phyloP scores from a whole-genome alignment of 2,329 filamentous ascomycete species.

The Cadophora sp. region DNA sequence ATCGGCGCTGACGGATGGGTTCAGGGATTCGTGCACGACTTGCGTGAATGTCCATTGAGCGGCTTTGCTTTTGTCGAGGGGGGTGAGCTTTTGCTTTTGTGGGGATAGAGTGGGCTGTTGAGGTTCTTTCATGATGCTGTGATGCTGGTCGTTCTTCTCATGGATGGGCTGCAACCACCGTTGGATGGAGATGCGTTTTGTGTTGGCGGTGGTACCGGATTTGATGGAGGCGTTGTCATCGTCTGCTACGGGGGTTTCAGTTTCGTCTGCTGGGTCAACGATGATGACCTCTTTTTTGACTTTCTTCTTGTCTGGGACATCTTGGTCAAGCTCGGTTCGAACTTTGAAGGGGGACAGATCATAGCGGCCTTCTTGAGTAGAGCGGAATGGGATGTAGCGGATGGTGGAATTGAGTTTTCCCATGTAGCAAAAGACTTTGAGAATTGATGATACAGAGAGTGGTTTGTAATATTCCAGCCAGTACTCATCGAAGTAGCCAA shows the following conservation, averaged over 20 bases:
- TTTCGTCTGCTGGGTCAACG: constrained; percentile 62
- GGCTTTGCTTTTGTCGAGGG: constrained; percentile 78
- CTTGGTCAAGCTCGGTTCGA: constrained; percentile 67
- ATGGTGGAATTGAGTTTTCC: constrained; percentile 85
- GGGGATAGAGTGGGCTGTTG: constrained; percentile 36
- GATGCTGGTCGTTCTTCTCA: constrained; percentile 45
- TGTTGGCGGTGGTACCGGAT: constrained; percentile 49
- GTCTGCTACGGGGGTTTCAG: constrained; percentile 42
- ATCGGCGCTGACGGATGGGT: constrained; percentile 77
- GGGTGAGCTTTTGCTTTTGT: constrained; percentile 59
- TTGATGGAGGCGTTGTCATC: constrained; percentile 53
- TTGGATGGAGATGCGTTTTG: constrained; percentile 60
- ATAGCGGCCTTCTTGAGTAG: constrained; percentile 74
- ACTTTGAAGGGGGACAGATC: constrained; percentile 90
- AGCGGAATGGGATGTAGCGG: constrained; percentile 79
- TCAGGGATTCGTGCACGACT: constrained; percentile 83
- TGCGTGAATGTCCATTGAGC: constrained; percentile 90
- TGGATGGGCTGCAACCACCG: constrained; percentile 63
- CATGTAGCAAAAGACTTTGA: constrained; percentile 85
- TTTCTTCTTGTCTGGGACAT: constrained; percentile 66
- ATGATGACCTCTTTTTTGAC: constrained; percentile 74
- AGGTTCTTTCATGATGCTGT: constrained; percentile 64
- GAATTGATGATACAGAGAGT: constrained; percentile 83
- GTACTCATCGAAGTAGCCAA: constrained; percentile 81
- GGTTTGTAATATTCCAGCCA: constrained; percentile 98